Evolutionary conservation across 2,329 filamentous ascomycete species (phyloP), one percentile per base, ranked within the genome.

Genomic region (Aspergillus ibericus): DNA sequence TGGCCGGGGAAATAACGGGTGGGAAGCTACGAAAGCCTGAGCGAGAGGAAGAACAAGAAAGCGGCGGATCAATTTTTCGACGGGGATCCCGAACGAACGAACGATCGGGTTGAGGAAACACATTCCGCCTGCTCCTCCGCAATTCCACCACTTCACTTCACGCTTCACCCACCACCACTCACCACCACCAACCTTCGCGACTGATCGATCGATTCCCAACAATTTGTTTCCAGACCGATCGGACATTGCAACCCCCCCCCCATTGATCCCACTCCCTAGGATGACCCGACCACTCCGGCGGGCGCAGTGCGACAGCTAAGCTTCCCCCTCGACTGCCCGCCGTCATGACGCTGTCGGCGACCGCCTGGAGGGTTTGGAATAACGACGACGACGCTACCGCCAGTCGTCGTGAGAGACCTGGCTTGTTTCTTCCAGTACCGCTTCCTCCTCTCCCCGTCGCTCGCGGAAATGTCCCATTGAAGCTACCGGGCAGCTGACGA

Each of bases 361-460:
- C 62, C 53, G 57, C 60, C 46, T 38, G 55, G 20, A 13, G 22
- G 42, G 62, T 56, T 51, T 59, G 50, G 49, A 55, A 65, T 38
- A 57, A 62, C 55, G 59, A 70, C 58, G 70, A 25, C 5, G 22
- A 66, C 49, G 59, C 68, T 59, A 64, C 68, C 56, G 66, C 67
- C 58, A 70, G 62, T 63, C 77, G 74, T 63, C 77, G 74, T 66
- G 78, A 79, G 59, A 74, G 76, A 63, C 79, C 81, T 59, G 83
- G 81, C 77, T 75, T 84, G 42, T 78, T 83, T 64, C 76, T 82
- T 67, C 81, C 77, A 70, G 81, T 83, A 75, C 53, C 15, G 44
- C 50, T 25, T 55, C 20, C 50, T 52, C 29, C 10, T 13, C 9
- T 15, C 15, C 13, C 18, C 27, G 4, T 2, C 20, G 4, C 13